A percentile compares a stretch with the other conserved stretches of the same genome.
These are phyloP conservation scores for Blastocystis sp. DNA, from an alignment of 352 stramenopile genomes.

Conservation along the genomic window DNA sequence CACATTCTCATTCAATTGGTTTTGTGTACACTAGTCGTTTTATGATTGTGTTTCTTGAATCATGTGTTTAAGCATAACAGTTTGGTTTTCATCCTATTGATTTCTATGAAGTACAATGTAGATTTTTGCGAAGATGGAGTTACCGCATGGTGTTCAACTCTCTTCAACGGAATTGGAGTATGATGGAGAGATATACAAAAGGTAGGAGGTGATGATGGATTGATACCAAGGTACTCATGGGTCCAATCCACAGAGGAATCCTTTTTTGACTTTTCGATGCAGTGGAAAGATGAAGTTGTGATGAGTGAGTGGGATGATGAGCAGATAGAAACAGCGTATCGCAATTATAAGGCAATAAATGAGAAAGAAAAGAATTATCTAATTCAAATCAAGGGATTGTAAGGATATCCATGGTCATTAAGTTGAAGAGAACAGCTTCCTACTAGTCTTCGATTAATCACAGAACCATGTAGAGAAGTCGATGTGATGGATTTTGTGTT, in stretches of 20 bases:
- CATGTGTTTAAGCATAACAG: conserved; percentile 45
- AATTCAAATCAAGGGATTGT: conserved; percentile 9
- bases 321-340: not conserved
- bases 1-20: too few species aligned
- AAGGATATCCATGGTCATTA: not conserved
- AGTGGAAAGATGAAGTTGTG: not conserved
- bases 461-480: conserved; percentile 35
- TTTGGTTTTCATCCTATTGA: not conserved
- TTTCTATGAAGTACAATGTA: conserved; percentile 18
- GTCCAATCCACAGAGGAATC: not conserved
- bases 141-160: not conserved
- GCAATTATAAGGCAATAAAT: not conserved
- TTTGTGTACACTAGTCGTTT: not conserved
- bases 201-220: not conserved
- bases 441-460: not conserved
- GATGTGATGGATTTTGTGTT: not conserved
- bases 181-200: conserved; percentile 30
- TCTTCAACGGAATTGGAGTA: not conserved
- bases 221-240: conserved; percentile 2
- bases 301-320: not conserved
- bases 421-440: not conserved
- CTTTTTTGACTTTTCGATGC: not conserved
- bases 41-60: conserved; percentile 38
- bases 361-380: not conserved
- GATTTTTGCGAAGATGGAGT: not conserved